Base-by-base conservation (phyloP, 257 asterid species). In the Solanum chaucha region DNA sequence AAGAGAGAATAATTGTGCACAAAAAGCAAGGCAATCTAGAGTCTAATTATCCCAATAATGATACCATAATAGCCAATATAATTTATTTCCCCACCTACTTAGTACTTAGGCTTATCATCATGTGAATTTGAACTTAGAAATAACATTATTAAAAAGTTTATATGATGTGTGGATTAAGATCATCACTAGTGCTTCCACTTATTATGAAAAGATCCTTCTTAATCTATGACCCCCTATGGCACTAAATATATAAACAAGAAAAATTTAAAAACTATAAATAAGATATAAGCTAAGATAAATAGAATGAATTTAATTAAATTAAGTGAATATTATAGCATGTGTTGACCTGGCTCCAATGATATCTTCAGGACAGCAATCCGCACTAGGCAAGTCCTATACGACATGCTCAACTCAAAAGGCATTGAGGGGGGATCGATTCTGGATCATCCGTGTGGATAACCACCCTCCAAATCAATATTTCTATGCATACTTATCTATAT, bases 1-100 rank as follows among this genome's bases (percentile, higher is more conserved):
- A 90, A 67, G 87, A 74, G 24, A 82, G 88, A 48, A 67, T 85
- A 38, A 75, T 86, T 84, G 88, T 19, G 82, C 44, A 61, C 88
- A 82, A 85, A 90, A 91, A 88, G 92, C 81, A 46, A 61, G 61
- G 58, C 87, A 87, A 64, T 44, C 74, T 81, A 86, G 48, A 65
- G 67, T 73, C 82, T 32, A 70, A 70, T 17, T 71, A 32, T 41
- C 84, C 64, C 30, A 70, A 58, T 48, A 46, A 88, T 72, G 41
- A 14, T 26, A 46, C 41, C 65, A 15, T 58, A 80, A 46, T 46
- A 80, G 59, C 38, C 28, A 80, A 80, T 80, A 41, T 46, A 80
- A 46, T 28, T 80, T 15, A 80, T 0, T 46, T 80, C 10, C 36
- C 41, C 85, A 81, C 70, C 85, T 17, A 30, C 85, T 48, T 81